Conservation (phyloP, 2,329 filamentous ascomycete species). For the Anthostomella pinea region DNA sequence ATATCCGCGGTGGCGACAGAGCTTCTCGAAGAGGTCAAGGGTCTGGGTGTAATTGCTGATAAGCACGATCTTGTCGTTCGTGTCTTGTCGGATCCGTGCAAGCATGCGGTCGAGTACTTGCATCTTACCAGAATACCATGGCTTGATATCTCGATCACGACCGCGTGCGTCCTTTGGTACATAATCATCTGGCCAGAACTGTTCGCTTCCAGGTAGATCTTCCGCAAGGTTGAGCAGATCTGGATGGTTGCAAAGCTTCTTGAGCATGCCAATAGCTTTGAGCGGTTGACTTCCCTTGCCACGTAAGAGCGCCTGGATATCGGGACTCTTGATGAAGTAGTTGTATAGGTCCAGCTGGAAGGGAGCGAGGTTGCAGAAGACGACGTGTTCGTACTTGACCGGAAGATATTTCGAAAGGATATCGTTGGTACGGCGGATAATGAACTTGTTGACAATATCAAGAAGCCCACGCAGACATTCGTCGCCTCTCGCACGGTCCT, state of each 20-base stretch:
- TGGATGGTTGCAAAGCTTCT: constrained; percentile 98
- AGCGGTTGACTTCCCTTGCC: constrained; percentile 95
- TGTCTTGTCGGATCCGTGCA: constrained; percentile 89
- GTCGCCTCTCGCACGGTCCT: constrained; percentile 78
- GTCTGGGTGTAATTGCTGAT: constrained; percentile 99
- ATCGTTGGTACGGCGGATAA: constrained; percentile 96
- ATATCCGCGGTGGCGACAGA: constrained; percentile 83
- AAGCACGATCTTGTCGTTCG: constrained; percentile 97
- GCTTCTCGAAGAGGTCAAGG: constrained; percentile 85
- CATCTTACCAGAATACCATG: constrained; percentile 99
- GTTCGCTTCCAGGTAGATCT: constrained; percentile 84
- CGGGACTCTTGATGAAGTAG: constrained; percentile 92
- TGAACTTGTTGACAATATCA: constrained; percentile 90
- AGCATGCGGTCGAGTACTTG: constrained; percentile 97
- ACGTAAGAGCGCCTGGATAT: constrained; percentile 85
- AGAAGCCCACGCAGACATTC: constrained; percentile 80
- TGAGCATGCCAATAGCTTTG: constrained; percentile 93
- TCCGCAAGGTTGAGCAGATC: constrained; percentile 80
- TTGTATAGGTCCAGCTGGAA: constrained; percentile 96
- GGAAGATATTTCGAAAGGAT: constrained; percentile 96
- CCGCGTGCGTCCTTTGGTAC: constrained; percentile 84
- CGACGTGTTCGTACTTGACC: constrained; percentile 98
- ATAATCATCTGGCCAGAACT: constrained; percentile 80
- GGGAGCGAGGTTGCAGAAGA: constrained; percentile 91
- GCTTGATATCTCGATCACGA: constrained; percentile 85